Base-by-base conservation (phyloP, 495 filamentous ascomycete species). In the Niebla homalea region DNA sequence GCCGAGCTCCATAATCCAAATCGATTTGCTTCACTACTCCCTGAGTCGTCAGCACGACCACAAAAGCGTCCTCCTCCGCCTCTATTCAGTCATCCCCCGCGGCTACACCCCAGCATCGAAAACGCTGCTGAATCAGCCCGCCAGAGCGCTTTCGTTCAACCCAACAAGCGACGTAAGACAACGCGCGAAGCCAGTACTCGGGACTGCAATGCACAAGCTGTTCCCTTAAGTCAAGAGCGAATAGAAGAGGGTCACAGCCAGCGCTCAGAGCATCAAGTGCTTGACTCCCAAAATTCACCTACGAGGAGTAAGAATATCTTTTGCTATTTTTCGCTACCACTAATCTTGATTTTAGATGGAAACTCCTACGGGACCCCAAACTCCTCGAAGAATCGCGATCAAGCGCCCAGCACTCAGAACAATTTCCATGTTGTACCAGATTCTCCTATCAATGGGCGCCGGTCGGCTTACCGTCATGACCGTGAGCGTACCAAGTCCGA, bases 311-410 rank as follows among this genome's bases (percentile, higher is more conserved):
- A 29, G n/a, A 25, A 20, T 36, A 5, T 25, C 42, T 14, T 18
- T n/a, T 7, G 37, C 5, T 11, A 6, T 16, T 3, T 6, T 15
- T 7, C n/a, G 14, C 18, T 5, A 16, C 5, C 11, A 19, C 39
- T 56, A 39, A 56, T 21, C 6, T 29, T 0, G 3, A 29, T 14
- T 6, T 8, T 39, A 60, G 57, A 40, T 25, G 12, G 14, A 5
- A 49, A 54, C 37, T 51, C 54, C 29, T 60, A 60, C 21, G 57
- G 57, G 37, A 57, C 57, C 15, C 54, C 57, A 18, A 52, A 36
- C 7, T 60, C 57, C 35, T 43, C 51, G 36, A 49, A 48, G 22
- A 45, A 26, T 39, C 29, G 48, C 20, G 43, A n/a, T 10, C 43
- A 36, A 21, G 29, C 51, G 8, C 26, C 23, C 18, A 16, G 5